Evolutionary conservation across 2,329 filamentous ascomycete genomes (phyloP).

Genomic region (Fusarium sp.): DNA sequence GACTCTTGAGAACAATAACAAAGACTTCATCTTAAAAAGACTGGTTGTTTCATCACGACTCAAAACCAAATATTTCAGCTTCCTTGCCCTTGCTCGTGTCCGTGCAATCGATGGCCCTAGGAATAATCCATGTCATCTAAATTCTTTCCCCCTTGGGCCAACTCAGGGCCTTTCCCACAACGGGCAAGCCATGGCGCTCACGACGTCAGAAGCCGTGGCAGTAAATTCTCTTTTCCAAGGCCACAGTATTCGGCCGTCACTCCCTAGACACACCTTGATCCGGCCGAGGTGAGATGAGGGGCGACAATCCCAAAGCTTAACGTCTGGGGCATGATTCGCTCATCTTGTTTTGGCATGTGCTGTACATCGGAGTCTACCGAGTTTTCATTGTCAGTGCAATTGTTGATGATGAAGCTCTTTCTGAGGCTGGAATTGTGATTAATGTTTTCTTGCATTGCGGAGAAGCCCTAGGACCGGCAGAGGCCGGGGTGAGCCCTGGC

Average conservation of each 20-base stretch:
- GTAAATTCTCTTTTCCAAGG: conserved; percentile 14
- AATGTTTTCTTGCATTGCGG: conserved; percentile 32
- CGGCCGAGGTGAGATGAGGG: conserved; percentile 28
- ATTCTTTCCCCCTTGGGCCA: conserved; percentile 42
- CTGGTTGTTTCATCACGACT: conserved; percentile 26
- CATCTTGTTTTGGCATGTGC: conserved; percentile 25
- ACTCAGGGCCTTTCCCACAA: conserved; percentile 41
- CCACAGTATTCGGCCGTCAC: conserved; percentile 13
- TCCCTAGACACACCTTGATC: conserved; percentile 34
- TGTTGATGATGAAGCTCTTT: conserved; percentile 18
- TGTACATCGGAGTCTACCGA: conserved; percentile 36
- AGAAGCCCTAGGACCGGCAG: conserved; percentile 36
- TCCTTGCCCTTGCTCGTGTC: conserved; percentile 36
- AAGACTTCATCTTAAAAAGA: conserved; percentile 2
- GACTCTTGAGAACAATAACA: not conserved
- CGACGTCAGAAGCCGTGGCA: conserved; percentile 40
- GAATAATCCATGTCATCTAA: conserved; percentile 30
- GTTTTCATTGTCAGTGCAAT: conserved; percentile 16
- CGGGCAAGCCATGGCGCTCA: conserved; percentile 37
- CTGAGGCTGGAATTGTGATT: conserved; percentile 29
- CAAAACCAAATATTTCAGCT: conserved; percentile 22
- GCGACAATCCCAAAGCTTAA: conserved; percentile 35
- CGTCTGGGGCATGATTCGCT: conserved; percentile 33
- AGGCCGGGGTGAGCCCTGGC: conserved; percentile 41
- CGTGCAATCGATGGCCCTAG: conserved; percentile 33